Percentiles rank a stretch among this genome's conserved stretches.
phyloP scores from a whole-genome alignment of 768 basidiomycete genomes.

The Psilocybe sp. region DNA sequence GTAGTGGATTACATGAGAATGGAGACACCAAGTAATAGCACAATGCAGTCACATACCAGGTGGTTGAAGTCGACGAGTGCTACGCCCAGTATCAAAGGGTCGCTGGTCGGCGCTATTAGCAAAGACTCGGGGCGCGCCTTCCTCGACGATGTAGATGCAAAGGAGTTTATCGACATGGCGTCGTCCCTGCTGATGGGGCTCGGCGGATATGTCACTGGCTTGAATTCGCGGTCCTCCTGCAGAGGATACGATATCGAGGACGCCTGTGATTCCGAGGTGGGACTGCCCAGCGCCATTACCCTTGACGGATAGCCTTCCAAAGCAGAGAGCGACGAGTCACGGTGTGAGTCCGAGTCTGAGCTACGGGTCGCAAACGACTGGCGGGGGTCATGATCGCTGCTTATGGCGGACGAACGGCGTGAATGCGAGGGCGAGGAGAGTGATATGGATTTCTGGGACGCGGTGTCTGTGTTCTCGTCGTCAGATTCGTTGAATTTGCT shows the following conservation, averaged over 20 bases:
- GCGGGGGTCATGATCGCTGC: conserved; percentile 16
- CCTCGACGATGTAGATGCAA: conserved; percentile 59
- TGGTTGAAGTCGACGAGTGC: conserved; percentile 97
- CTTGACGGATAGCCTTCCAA: conserved; percentile 5
- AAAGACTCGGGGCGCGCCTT: conserved; percentile 82
- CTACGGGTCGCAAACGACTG: conserved; percentile 26
- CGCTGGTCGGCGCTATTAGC: conserved; percentile 56
- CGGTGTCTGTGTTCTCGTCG: conserved; percentile 68
- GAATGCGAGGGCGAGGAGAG: conserved; percentile 65
- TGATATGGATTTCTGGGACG: conserved; percentile 75
- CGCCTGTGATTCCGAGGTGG: conserved; percentile 42
- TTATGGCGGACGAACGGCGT: conserved; percentile 35
- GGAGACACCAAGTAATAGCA: background rate
- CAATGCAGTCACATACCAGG: conserved; percentile 50
- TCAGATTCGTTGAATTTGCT: conserved; percentile 24
- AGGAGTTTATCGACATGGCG: conserved; percentile 59
- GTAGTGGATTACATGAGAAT: background rate
- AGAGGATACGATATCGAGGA: conserved; percentile 51
- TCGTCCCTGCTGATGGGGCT: conserved; percentile 40
- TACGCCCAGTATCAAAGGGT: conserved; percentile 76
- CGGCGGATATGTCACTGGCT: conserved; percentile 60
- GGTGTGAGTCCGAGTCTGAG: conserved; percentile 21
- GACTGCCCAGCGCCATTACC: background rate
- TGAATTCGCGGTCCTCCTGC: conserved; percentile 26
- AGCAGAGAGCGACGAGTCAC: conserved; percentile 8